These are phyloP conservation scores for Quercus dentata DNA, from an alignment of 306 rosid species.

Conservation along the genomic window DNA sequence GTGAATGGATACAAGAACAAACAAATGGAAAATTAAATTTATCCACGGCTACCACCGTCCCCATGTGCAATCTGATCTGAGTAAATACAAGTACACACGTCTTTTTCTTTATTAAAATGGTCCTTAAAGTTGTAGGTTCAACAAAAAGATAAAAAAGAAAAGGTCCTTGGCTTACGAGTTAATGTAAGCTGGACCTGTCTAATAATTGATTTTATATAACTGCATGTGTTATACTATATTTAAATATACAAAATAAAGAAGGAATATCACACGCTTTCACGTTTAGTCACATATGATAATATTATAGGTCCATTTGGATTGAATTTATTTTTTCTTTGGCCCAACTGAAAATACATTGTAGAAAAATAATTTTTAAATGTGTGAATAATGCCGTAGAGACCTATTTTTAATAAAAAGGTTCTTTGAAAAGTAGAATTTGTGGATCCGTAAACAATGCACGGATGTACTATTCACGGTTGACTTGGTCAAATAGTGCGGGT, in stretches of 20 bases:
- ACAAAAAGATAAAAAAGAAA: too few species aligned
- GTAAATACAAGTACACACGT: neutral
- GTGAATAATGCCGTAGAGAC: too few species aligned
- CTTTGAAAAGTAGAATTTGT: too few species aligned
- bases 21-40: neutral
- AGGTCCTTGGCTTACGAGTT: slow-evolving; percentile 16
- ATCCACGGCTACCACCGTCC: slow-evolving; percentile 8
- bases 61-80: slow-evolving; percentile 28
- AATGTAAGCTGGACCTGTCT: slow-evolving; percentile 4
- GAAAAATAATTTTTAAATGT: too few species aligned
- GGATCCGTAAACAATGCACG: too few species aligned
- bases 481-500: too few species aligned
- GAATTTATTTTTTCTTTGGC: too few species aligned
- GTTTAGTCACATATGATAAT: neutral
- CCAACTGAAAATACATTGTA: too few species aligned
- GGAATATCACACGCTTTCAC: neutral
- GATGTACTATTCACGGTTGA: too few species aligned
- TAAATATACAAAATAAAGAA: too few species aligned
- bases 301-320: neutral
- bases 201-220: neutral
- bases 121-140: neutral
- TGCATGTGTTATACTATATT: too few species aligned
- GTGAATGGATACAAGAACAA: neutral
- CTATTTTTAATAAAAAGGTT: too few species aligned
- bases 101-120: slow-evolving; percentile 7